Conservation (phyloP, 768 basidiomycete genomes). For the Sarcomyxa edulis region DNA sequence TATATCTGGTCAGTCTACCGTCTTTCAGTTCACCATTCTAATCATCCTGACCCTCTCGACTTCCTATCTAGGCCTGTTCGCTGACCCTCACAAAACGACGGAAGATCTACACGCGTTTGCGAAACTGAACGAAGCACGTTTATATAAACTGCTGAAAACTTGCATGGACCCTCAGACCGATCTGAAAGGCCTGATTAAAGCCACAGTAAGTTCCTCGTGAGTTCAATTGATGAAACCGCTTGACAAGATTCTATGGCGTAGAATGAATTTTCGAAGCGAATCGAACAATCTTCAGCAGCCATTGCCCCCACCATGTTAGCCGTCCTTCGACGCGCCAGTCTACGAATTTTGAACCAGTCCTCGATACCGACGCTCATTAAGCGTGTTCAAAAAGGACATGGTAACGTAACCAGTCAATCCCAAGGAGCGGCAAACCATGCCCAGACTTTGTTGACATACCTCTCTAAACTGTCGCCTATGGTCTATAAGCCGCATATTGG, state of each 20-base stretch:
- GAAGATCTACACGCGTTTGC: constrained; percentile 85
- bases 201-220: constrained; percentile 44
- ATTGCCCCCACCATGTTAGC: constrained; percentile 62
- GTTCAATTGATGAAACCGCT: neutral
- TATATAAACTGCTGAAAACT: constrained; percentile 80
- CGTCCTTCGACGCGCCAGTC: constrained; percentile 65
- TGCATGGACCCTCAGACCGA: constrained; percentile 84
- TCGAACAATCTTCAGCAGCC: constrained; percentile 64
- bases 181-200: constrained; percentile 73
- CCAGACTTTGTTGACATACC: constrained; percentile 43
- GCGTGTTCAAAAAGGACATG: constrained; percentile 47
- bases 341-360: constrained; percentile 79
- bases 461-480: constrained; percentile 73
- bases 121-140: constrained; percentile 75
- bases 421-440: constrained; percentile 41
- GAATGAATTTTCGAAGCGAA: constrained; percentile 73
- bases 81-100: constrained; percentile 66
- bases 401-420: constrained; percentile 28
- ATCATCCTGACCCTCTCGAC: constrained; percentile 2
- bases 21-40: neutral
- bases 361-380: constrained; percentile 79
- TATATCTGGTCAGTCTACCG: constrained; percentile 50
- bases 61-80: constrained; percentile 37
- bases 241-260: constrained; percentile 20
- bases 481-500: constrained; percentile 70